A percentile compares a stretch with the other conserved stretches of the same genome.
Conservation (phyloP, 2,329 filamentous ascomycete genomes). For the Stagonosporopsis cucurbitacearum region DNA sequence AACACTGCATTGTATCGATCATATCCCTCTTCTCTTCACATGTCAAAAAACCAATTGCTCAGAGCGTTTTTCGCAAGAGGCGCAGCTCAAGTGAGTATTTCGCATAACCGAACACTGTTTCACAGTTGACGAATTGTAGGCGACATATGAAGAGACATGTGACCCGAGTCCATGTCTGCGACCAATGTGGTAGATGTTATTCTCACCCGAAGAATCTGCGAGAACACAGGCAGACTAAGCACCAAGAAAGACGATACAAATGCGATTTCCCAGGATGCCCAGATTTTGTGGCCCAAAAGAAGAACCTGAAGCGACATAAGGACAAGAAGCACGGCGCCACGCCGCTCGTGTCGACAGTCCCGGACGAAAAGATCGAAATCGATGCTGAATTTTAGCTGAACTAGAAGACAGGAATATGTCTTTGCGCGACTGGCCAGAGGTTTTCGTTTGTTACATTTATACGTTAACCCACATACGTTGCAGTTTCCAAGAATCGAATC, state of each 20-base stretch:
- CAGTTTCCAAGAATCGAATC: no score
- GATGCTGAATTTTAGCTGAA: background rate
- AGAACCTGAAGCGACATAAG: conserved; percentile 18
- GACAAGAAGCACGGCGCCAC: background rate
- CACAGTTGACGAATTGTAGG: background rate
- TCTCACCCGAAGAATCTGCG: conserved; percentile 11
- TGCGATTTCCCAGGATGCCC: conserved; percentile 12
- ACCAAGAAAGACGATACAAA: conserved; percentile 1
- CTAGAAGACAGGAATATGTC: background rate
- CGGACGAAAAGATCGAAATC: background rate
- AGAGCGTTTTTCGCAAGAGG: background rate
- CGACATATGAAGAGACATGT: background rate
- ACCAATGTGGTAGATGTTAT: conserved; percentile 3
- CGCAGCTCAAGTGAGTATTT: background rate
- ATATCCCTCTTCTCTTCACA: background rate
- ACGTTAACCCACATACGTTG: no score
- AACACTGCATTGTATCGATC: background rate
- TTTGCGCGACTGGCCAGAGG: no score
- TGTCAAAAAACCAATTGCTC: background rate
- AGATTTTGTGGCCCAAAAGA: conserved; percentile 13
- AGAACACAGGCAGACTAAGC: conserved; percentile 11
- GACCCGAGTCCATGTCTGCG: background rate
- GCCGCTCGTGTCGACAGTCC: no score
- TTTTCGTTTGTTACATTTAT: no score
- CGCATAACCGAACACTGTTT: background rate